Base-by-base conservation (phyloP, 371 early-diverging fungal species). In the Actinomortierella wolfii region DNA sequence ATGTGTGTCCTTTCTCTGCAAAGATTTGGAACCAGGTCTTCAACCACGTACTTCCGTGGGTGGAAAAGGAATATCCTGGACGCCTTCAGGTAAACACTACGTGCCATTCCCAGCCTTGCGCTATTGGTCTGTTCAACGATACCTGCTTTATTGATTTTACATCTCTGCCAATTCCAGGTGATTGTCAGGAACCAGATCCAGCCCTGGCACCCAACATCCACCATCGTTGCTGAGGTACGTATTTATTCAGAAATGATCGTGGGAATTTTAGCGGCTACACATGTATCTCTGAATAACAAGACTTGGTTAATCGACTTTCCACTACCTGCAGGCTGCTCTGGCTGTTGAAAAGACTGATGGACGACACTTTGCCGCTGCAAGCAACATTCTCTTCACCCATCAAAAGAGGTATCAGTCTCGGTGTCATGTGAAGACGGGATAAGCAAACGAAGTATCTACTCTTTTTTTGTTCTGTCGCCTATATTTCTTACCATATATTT, bases 141-240 rank as follows among this genome's bases (percentile, higher is more conserved):
- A n/a, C n/a, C n/a, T n/a, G n/a, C n/a, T n/a, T n/a, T n/a, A n/a
- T n/a, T n/a, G n/a, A n/a, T n/a, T n/a, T n/a, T n/a, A n/a, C n/a
- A n/a, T 17, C 42, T 41, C 26, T 25, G 11, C 39, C 43, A n/a
- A n/a, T n/a, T n/a, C n/a, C 57, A 67, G 67, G 62, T 90, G 18
- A 78, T 90, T 23, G 84, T 92, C 64, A 82, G 92, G 24, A 90
- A 93, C 58, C 94, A 93, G 76, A 80, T 93, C 42, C 94, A 93
- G 64, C 89, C 92, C 1, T 92, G 94, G 94, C 93, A 93, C 67
- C 92, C 93, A 0, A 69, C 80, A 17, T 89, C 89, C 3, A 89
- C 89, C 2, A 58, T 89, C 34, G 79, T 90, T 46, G 91, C 92
- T 56, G 92, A 93, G 71, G 80, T 73, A 64, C 52, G 23, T 48